Base-by-base conservation (phyloP, 345 rosid genomes). In the Stellera chamaejasme region DNA sequence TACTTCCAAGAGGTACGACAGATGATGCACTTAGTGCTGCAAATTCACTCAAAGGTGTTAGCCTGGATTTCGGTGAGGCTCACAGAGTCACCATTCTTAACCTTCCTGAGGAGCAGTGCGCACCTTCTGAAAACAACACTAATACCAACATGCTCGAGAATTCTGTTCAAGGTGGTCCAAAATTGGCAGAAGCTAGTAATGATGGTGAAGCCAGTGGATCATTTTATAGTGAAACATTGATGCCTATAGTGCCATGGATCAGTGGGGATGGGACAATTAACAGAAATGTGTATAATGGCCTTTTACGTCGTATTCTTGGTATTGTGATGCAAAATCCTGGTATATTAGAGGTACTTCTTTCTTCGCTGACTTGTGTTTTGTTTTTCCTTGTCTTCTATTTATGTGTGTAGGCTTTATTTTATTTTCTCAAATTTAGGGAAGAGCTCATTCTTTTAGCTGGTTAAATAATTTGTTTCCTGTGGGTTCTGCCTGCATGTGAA, bases 271-370 rank as follows among this genome's bases (percentile, higher is more conserved):
- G 94, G 56, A 81, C 86, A 39, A 63, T 79, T 66, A 93, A 93
- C 65, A 78, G 52, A 50, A 52, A 55, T 48, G 84, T 89, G 46
- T 87, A 79, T 63, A 66, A 73, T 70, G 99, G 94, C 63, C 90
- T 93, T 54, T 36, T 81, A 32, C 96, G 94, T 36, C 89, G 85
- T 55, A 72, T 84, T 71, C 82, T 93, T 67, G 97, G 97, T 15
- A 80, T 72, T 6, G 90, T 87, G 72, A 79, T 89, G 97, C 91
- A 78, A 74, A 79, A 81, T 73, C 96, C 97, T 61, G 97, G 96
- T 50, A 81, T 87, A 60, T 66, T 75, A 59, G 91, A 89, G 96
- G 99, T 89, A 88, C 47, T 15, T 51, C 7, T 51, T 56, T 64
- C 19, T 72, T 61, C 39, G 12, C 43, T 11, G 16, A 9, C 51